Percentiles rank a stretch among this genome's conserved stretches.
Evolutionary conservation across 768 basidiomycete genomes (phyloP).

Genomic region (Suillus subluteus): DNA sequence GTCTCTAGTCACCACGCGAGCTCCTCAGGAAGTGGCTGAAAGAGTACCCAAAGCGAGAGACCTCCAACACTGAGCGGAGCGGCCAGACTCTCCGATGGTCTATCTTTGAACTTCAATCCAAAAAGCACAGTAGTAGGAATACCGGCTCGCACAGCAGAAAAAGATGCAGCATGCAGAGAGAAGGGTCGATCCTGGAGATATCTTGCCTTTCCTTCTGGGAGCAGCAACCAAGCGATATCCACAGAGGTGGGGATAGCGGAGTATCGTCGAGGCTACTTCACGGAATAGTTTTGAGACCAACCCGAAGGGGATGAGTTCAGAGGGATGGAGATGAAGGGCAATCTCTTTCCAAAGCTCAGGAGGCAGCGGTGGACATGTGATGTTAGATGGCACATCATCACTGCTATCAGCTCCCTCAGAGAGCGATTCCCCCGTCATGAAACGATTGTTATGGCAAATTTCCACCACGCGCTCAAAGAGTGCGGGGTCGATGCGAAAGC

Average conservation of each 20-base stretch:
- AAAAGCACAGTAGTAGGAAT: background rate
- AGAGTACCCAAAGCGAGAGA: background rate
- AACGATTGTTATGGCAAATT: background rate
- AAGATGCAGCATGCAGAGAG: background rate
- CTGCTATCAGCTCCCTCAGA: background rate
- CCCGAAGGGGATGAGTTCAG: constrained; percentile 3
- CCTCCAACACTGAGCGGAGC: background rate
- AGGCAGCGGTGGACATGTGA: background rate
- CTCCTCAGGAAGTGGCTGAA: background rate
- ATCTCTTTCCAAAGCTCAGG: background rate
- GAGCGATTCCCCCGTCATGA: background rate
- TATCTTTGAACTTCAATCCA: background rate
- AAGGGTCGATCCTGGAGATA: too few species aligned
- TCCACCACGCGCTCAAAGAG: background rate
- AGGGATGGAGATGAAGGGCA: background rate
- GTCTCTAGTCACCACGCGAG: too few species aligned
- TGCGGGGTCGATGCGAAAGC: constrained; percentile 7
- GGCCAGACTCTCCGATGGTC: background rate
- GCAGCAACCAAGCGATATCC: background rate
- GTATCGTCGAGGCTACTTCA: background rate
- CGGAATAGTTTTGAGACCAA: constrained; percentile 6
- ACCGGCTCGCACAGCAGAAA: background rate
- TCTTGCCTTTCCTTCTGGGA: background rate
- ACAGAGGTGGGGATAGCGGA: background rate
- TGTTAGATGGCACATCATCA: background rate